phyloP scores from a whole-genome alignment of 169 alveolate genomes.

The Babesia bigemina region DNA sequence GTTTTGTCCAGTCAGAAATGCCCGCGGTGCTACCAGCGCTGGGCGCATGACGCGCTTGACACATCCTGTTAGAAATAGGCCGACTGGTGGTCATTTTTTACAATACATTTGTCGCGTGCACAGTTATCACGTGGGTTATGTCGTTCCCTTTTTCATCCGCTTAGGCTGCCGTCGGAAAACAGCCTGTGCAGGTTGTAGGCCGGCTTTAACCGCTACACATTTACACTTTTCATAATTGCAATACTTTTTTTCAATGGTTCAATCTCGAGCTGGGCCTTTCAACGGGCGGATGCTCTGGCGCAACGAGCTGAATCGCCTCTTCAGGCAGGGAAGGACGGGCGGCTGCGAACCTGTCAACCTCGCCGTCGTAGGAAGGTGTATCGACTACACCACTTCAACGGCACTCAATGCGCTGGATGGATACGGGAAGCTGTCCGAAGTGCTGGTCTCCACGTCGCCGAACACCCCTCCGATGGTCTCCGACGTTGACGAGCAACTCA shows the following conservation, averaged over 20 bases:
- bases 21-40: no score
- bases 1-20: no score
- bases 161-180: no score
- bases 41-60: no score
- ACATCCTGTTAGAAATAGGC: no score
- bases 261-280: background rate
- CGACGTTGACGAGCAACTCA: constrained; percentile 64
- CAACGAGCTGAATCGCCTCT: background rate
- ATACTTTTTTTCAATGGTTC: background rate
- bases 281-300: background rate
- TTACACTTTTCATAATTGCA: background rate
- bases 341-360: constrained; percentile 19
- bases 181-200: no score
- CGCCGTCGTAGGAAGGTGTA: constrained; percentile 34
- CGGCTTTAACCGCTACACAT: background rate
- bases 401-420: constrained; percentile 31
- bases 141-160: no score
- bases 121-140: no score
- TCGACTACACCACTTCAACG: constrained; percentile 39
- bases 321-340: background rate
- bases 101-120: no score
- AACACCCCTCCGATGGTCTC: constrained; percentile 32
- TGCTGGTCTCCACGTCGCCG: constrained; percentile 14
- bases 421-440: constrained; percentile 14
- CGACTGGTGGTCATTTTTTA: no score